Evolutionary conservation across 176 grass and related monocot genomes (phyloP).

Genomic region (Neostapfia colusana): DNA sequence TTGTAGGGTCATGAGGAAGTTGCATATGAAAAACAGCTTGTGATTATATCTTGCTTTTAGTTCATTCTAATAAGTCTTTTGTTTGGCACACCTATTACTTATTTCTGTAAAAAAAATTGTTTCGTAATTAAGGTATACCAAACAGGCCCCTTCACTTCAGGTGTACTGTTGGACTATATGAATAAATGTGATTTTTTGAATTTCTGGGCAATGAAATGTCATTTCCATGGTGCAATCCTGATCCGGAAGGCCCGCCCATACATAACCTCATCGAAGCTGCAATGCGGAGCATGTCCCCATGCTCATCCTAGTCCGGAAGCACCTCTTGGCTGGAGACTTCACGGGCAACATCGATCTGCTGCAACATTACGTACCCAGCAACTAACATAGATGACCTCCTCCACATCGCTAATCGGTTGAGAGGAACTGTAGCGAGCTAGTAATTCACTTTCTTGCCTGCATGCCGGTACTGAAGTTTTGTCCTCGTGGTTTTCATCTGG

Average conservation of each 20-base stretch:
- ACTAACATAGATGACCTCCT: constrained; percentile 72
- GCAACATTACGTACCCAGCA: constrained; percentile 80
- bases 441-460: neutral
- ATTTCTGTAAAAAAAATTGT: too few species aligned
- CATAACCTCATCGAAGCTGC: neutral
- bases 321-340: constrained; percentile 81
- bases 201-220: neutral
- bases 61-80: too few species aligned
- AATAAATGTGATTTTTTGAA: too few species aligned
- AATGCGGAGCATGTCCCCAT: constrained; percentile 31
- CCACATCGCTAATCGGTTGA: constrained; percentile 65
- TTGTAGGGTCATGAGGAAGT: too few species aligned
- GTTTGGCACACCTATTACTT: too few species aligned
- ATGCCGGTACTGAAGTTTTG: constrained; percentile 27
- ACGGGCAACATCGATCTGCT: constrained; percentile 77
- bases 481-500: neutral
- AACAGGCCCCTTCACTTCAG: too few species aligned
- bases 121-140: too few species aligned
- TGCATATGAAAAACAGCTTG: too few species aligned
- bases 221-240: constrained; percentile 88
- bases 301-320: constrained; percentile 66
- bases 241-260: constrained; percentile 75
- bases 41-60: too few species aligned
- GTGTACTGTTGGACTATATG: too few species aligned
- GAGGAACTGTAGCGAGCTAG: constrained; percentile 50